Percentiles rank a stretch among this genome's conserved stretches.
Conservation (phyloP, 768 basidiomycete species). For the Russula griseocarnosa region DNA sequence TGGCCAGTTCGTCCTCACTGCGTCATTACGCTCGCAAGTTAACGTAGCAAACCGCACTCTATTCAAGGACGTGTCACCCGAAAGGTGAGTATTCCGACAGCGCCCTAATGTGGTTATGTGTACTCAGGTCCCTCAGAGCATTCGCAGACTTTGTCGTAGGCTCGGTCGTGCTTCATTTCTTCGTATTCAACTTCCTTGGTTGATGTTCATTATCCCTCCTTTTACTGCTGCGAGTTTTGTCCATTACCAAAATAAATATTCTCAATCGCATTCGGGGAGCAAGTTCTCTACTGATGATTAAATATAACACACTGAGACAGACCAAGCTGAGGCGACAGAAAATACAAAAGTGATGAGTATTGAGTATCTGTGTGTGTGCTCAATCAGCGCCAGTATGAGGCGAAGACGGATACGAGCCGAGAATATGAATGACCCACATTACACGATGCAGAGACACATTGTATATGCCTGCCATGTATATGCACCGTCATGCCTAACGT, state of each 20-base stretch:
- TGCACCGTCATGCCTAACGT: slow-evolving; percentile 29
- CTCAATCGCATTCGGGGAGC: neutral
- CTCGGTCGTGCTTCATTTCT: slow-evolving; percentile 96
- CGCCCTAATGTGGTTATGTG: neutral
- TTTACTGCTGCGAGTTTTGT: neutral
- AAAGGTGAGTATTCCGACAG: slow-evolving; percentile 56
- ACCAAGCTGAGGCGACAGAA: neutral
- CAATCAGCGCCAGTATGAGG: neutral
- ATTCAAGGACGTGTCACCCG: slow-evolving; percentile 91
- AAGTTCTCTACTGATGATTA: neutral
- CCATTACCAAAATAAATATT: neutral
- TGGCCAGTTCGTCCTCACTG: slow-evolving; percentile 94
- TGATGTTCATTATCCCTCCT: slow-evolving; percentile 34
- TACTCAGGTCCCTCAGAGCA: slow-evolving; percentile 52
- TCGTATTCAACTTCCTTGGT: slow-evolving; percentile 97
- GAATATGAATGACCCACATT: neutral
- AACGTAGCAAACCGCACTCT: slow-evolving; percentile 77
- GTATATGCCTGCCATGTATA: neutral
- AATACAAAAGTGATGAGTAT: neutral
- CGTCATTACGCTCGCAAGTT: slow-evolving; percentile 87
- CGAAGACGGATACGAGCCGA: neutral
- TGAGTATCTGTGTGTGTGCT: neutral
- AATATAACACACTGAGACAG: neutral
- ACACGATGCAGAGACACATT: neutral
- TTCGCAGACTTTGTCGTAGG: slow-evolving; percentile 96